Percentiles rank a stretch among this genome's conserved stretches.
Conservation (phyloP, 2,329 filamentous ascomycete species). For the Macroventuria anomochaeta region DNA sequence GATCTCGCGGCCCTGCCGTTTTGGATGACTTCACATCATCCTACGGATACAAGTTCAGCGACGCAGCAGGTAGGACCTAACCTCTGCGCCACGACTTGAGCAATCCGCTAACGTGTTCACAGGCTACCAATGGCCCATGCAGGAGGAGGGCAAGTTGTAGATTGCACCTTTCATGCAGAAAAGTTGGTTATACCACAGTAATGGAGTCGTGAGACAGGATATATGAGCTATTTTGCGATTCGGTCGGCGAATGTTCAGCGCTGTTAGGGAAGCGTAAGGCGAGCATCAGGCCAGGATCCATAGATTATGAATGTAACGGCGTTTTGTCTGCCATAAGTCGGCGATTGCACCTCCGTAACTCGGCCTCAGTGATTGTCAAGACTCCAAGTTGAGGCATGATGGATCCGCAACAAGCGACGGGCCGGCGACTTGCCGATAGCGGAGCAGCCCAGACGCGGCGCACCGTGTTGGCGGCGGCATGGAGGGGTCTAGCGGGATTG, state of each 20-base stretch:
- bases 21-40: slow-evolving; percentile 98
- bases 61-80: slow-evolving; percentile 72
- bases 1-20: slow-evolving; percentile 93
- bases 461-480: slow-evolving; percentile 15
- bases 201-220: slow-evolving; percentile 24
- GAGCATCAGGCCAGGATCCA: slow-evolving; percentile 18
- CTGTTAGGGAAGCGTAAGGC: slow-evolving; percentile 11
- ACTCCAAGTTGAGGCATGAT: neutral
- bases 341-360: slow-evolving; percentile 7
- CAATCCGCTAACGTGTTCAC: slow-evolving; percentile 24
- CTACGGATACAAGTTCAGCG: slow-evolving; percentile 98
- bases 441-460: neutral
- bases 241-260: slow-evolving; percentile 12
- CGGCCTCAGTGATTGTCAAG: neutral
- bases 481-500: slow-evolving; percentile 36
- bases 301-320: slow-evolving; percentile 20
- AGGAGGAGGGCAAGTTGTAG: slow-evolving; percentile 46
- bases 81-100: slow-evolving; percentile 6
- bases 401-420: slow-evolving; percentile 4
- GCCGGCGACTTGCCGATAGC: slow-evolving; percentile 10
- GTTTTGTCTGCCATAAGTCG: slow-evolving; percentile 16
- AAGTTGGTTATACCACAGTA: slow-evolving; percentile 24
- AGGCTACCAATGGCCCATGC: slow-evolving; percentile 52
- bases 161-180: slow-evolving; percentile 16
- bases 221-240: slow-evolving; percentile 16